A percentile compares a stretch with the other conserved stretches of the same genome.
Conservation (phyloP, 1,139 yeast genomes). For the Chernovozyma sophiae-reginae region DNA sequence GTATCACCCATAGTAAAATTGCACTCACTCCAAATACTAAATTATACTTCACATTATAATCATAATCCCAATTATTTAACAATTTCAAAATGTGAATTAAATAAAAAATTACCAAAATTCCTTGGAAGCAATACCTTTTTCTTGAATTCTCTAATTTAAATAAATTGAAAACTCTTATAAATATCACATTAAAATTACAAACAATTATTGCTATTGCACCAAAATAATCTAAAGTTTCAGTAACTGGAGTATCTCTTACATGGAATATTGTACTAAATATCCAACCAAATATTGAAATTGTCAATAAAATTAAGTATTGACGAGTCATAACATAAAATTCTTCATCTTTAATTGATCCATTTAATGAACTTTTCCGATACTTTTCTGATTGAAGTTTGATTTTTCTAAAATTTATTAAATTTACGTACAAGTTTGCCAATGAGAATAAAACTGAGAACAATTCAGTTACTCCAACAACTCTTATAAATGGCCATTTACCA, state of each 20-base stretch:
- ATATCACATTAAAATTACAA: constrained; percentile 34
- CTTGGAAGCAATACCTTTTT: constrained; percentile 12
- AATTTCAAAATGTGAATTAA: constrained; percentile 28
- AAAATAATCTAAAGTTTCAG: constrained; percentile 42
- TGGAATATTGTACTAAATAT: constrained; percentile 37
- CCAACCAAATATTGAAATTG: constrained; percentile 38
- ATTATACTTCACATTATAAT: constrained; percentile 35
- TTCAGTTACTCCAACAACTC: constrained; percentile 39
- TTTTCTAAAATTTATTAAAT: constrained; percentile 27
- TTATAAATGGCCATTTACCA: constrained; percentile 46
- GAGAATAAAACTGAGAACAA: constrained; percentile 35
- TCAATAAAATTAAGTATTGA: constrained; percentile 29
- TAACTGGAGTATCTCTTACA: constrained; percentile 32
- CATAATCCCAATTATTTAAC: constrained; percentile 35
- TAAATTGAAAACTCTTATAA: constrained; percentile 28
- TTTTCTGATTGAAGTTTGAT: constrained; percentile 24
- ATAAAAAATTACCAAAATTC: constrained; percentile 15
- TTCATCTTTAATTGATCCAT: constrained; percentile 7
- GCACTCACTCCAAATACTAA: constrained; percentile 29
- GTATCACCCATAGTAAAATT: constrained; percentile 33
- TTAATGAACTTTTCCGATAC: constrained; percentile 7
- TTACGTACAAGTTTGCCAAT: constrained; percentile 34
- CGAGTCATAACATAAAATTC: constrained; percentile 22
- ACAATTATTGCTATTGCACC: constrained; percentile 43
- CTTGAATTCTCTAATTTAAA: constrained; percentile 12